Evolutionary conservation across 495 filamentous ascomycete genomes (phyloP).

Genomic region (Hyaloscypha finlandica): DNA sequence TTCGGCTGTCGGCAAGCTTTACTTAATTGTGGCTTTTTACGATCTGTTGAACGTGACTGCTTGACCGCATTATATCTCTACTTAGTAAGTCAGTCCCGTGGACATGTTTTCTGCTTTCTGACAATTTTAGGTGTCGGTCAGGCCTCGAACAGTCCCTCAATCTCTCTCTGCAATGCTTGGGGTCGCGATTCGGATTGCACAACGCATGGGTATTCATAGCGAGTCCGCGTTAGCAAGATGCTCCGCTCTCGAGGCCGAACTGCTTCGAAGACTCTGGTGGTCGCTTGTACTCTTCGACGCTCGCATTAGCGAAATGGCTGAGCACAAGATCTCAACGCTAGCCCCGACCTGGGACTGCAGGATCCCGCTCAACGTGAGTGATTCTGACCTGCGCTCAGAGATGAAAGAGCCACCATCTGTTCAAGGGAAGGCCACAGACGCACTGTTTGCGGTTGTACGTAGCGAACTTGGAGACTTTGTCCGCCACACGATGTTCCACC

Average conservation of each 20-base stretch:
- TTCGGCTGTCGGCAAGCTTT: conserved; percentile 48
- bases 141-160: conserved; percentile 48
- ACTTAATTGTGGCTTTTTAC: conserved; percentile 49
- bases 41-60: conserved; percentile 52
- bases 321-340: conserved; percentile 57
- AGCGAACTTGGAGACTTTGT: conserved; percentile 51
- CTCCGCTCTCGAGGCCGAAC: conserved; percentile 59
- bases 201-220: conserved; percentile 46
- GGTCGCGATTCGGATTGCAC: conserved; percentile 46
- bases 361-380: conserved; percentile 42
- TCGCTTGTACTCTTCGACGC: conserved; percentile 57
- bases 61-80: conserved; percentile 64
- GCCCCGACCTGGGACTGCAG: conserved; percentile 56
- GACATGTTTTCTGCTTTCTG: conserved; percentile 8
- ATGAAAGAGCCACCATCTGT: conserved; percentile 42
- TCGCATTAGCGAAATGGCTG: conserved; percentile 58
- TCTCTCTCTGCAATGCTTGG: conserved; percentile 45
- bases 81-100: conserved; percentile 45
- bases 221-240: conserved; percentile 54
- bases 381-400: conserved; percentile 44
- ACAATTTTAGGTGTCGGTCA: conserved; percentile 51
- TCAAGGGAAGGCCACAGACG: conserved; percentile 52
- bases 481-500: conserved; percentile 46
- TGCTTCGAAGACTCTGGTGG: conserved; percentile 64
- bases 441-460: conserved; percentile 55